phyloP scores from a whole-genome alignment of 371 early-diverging fungal genomes.

The Phascolomyces articulosus region DNA sequence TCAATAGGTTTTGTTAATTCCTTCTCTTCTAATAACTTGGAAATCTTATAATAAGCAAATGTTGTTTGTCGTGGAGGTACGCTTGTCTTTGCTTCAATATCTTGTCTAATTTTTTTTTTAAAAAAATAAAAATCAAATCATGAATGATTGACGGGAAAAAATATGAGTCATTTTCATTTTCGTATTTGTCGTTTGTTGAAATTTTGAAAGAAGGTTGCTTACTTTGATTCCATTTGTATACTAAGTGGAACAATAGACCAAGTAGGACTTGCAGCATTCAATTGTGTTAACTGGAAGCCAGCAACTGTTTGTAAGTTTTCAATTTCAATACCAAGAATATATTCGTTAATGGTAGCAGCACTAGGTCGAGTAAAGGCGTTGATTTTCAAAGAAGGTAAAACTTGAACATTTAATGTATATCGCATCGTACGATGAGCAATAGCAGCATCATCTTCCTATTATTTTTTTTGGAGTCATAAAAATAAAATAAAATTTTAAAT shows the following conservation, averaged over 20 bases:
- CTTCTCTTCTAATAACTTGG: slow-evolving; percentile 20
- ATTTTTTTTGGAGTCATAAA: no score
- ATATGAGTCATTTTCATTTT: no score
- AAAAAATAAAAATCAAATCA: no score
- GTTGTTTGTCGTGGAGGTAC: slow-evolving; percentile 66
- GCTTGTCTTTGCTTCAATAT: slow-evolving; percentile 38
- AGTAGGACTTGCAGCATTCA: slow-evolving; percentile 71
- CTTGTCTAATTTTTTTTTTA: slow-evolving; percentile 21
- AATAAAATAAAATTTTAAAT: no score
- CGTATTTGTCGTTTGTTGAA: no score
- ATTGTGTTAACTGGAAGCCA: slow-evolving; percentile 68
- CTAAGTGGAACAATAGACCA: slow-evolving; percentile 73
- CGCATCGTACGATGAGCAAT: slow-evolving; percentile 72
- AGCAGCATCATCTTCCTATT: slow-evolving; percentile 59
- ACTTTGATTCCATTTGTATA: slow-evolving; percentile 31
- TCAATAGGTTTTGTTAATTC: slow-evolving; percentile 34
- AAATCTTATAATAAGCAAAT: slow-evolving; percentile 66
- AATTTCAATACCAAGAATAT: slow-evolving; percentile 88
- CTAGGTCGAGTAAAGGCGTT: slow-evolving; percentile 94
- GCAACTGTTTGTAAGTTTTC: slow-evolving; percentile 71
- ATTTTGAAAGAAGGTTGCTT: neutral
- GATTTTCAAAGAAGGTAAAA: slow-evolving; percentile 86
- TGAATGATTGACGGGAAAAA: no score
- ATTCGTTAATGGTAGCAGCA: slow-evolving; percentile 69
- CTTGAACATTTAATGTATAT: slow-evolving; percentile 62